These are phyloP conservation scores for Silene conica DNA, from an alignment of 148 eudicot species.

Conservation along the genomic window DNA sequence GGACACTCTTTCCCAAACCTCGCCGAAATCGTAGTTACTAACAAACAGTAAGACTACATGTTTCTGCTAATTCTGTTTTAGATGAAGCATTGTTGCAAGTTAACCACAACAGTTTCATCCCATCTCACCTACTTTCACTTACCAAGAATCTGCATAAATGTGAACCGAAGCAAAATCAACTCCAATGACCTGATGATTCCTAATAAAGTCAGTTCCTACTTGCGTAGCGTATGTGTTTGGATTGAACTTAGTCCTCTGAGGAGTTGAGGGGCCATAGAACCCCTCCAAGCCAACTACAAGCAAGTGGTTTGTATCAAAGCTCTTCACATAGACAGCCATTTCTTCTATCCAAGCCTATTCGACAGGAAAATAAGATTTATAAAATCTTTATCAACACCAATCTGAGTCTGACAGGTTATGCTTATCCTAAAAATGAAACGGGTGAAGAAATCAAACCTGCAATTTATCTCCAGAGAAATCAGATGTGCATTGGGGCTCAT, in stretches of 20 bases:
- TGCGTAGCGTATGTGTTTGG: conserved; percentile 58
- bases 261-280: conserved; percentile 81
- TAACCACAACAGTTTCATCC: neutral
- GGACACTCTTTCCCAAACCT: neutral
- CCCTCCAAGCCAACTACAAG: conserved; percentile 79
- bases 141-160: conserved; percentile 82
- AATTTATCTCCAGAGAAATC: conserved; percentile 72
- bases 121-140: conserved; percentile 15
- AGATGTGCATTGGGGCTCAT: conserved; percentile 69
- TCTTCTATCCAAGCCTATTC: conserved; percentile 79
- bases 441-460: conserved; percentile 41
- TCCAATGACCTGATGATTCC: conserved; percentile 76
- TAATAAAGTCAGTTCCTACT: conserved; percentile 80
- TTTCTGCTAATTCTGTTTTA: too few species aligned
- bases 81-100: neutral
- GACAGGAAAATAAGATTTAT: neutral
- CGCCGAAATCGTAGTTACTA: neutral
- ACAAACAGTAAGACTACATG: neutral
- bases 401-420: neutral
- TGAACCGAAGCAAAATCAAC: conserved; percentile 94
- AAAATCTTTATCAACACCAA: neutral
- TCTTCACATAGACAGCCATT: conserved; percentile 75
- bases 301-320: conserved; percentile 73
- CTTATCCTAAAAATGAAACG: neutral
- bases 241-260: conserved; percentile 46